Percentiles rank a stretch among this genome's conserved stretches.
Conservation (phyloP, 164 flowering plant species). For the grape (Vitis vinifera) region DNA sequence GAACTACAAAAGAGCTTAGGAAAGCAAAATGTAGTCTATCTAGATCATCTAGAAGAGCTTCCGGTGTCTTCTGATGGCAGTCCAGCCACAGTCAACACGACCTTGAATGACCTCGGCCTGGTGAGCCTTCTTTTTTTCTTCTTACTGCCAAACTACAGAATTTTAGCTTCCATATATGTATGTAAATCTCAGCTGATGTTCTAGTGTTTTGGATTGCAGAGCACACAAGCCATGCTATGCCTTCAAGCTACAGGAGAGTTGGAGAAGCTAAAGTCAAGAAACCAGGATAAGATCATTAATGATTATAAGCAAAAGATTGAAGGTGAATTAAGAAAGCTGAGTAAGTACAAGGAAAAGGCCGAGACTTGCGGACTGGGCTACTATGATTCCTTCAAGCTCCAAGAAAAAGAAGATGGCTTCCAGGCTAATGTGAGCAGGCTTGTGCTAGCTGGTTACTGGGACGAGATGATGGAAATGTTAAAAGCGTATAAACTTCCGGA, state of each 20-base stretch:
- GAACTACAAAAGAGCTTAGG: constrained; percentile 35
- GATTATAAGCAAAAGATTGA: not conserved
- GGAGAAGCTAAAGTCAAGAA: not conserved
- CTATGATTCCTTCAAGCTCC: constrained; percentile 55
- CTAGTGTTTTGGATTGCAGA: constrained; percentile 3
- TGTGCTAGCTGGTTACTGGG: constrained; percentile 51
- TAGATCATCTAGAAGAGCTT: constrained; percentile 36
- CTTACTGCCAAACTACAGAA: too few relatives aligned
- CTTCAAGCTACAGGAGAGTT: constrained; percentile 6
- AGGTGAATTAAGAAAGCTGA: constrained; percentile 13
- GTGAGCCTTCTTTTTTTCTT: constrained; percentile 33
- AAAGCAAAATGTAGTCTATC: constrained; percentile 30
- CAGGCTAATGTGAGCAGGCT: constrained; percentile 42
- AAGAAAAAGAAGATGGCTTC: constrained; percentile 39
- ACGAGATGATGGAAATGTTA: constrained; percentile 54
- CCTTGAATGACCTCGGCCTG: constrained; percentile 62
- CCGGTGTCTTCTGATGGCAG: constrained; percentile 37
- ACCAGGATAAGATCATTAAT: not conserved
- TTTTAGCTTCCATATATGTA: too few relatives aligned
- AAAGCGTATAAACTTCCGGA: constrained; percentile 49
- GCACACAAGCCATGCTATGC: constrained; percentile 2
- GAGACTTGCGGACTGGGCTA: constrained; percentile 29
- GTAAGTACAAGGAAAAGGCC: constrained; percentile 3
- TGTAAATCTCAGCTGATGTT: too few relatives aligned
- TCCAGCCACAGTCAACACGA: constrained; percentile 9